Percentiles rank a stretch among this genome's conserved stretches.
Evolutionary conservation across 2,329 filamentous ascomycete genomes (phyloP).

Genomic region (Cladophialophora psammophila): DNA sequence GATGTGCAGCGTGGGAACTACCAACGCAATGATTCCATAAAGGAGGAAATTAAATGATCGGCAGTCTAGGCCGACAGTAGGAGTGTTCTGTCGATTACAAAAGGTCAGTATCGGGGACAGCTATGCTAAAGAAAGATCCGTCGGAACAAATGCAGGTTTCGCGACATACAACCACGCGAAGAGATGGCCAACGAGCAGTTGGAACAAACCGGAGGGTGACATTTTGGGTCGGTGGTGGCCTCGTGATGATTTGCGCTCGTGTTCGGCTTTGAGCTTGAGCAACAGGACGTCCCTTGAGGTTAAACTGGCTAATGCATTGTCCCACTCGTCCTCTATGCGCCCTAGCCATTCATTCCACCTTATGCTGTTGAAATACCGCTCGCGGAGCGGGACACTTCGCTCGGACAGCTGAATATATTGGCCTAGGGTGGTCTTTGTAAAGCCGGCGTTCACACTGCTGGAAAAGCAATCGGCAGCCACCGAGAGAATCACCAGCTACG

Average conservation of each 20-base stretch:
- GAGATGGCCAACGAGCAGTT: not conserved
- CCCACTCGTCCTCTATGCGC: not conserved
- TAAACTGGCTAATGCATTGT: not conserved
- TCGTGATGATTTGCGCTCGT: not conserved
- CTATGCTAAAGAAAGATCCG: not conserved
- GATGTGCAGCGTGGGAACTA: not conserved
- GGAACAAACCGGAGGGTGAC: not conserved
- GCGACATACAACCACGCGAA: slow-evolving; percentile 2
- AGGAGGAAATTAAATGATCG: slow-evolving; percentile 18
- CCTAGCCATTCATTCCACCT: slow-evolving; percentile 5
- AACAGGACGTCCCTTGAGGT: not conserved
- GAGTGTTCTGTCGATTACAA: not conserved
- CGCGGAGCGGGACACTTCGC: not conserved
- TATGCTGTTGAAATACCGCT: slow-evolving; percentile 7
- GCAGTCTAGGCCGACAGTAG: slow-evolving; percentile 11
- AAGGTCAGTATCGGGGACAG: not conserved
- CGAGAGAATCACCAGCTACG: slow-evolving; percentile 5
- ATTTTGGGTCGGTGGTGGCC: not conserved
- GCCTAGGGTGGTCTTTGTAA: not conserved
- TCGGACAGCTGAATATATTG: not conserved
- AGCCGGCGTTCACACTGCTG: slow-evolving; percentile 1
- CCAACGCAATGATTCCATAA: slow-evolving; percentile 3
- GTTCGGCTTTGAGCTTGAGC: not conserved
- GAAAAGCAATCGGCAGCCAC: slow-evolving; percentile 15
- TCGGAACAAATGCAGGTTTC: not conserved